Base-by-base conservation (phyloP, 768 basidiomycete species). In the Termitomyces sp. region DNA sequence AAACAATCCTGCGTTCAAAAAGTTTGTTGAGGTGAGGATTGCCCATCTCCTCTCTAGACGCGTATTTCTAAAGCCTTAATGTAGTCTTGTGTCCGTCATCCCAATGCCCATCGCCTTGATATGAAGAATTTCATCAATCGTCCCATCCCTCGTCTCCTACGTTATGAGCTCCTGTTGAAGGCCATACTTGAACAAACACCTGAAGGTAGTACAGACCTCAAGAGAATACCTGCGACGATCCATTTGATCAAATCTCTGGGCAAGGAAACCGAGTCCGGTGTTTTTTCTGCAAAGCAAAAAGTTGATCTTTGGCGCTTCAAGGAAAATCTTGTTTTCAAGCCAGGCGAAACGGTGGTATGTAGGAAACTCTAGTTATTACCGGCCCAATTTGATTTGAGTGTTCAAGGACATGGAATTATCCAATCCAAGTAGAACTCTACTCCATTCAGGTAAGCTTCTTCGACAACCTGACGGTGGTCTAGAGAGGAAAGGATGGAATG, bases 51-150 rank as follows among this genome's bases (percentile, higher is more conserved):
- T n/a, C 2, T 30, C 5, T 40, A 28, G 38, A 41, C 3, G 5
- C 14, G 11, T 3, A 28, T 28, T 40, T 12, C n/a, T 15, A 12
- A 38, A 3, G 12, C 10, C 14, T 15, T 12, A 6, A 1, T 30
- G 3, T 58, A 79, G 76, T 69, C 72, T 63, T 76, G 76, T 48
- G 62, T 76, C 8, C 83, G 87, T 38, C 85, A 91, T 63, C 82
- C 86, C 0, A 87, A 89, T 56, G 83, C 93, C 0, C 85, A 90
- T 64, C 84, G 87, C 48, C 77, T 92, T 19, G 94, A 94, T 66
- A 89, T 98, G 83, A 94, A 95, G 68, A 87, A 80, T 62, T 99
- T 98, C 71, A 89, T 95, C 67, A 86, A 91, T 63, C 85, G 94
- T 42, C 93, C 95, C 1, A 94, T 96, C 61, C 91, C 92, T 58